Percentiles rank a stretch among this genome's conserved stretches.
These are phyloP conservation scores for Sequoiadendron giganteum DNA, from an alignment of 75 land plant species.

Conservation along the genomic window DNA sequence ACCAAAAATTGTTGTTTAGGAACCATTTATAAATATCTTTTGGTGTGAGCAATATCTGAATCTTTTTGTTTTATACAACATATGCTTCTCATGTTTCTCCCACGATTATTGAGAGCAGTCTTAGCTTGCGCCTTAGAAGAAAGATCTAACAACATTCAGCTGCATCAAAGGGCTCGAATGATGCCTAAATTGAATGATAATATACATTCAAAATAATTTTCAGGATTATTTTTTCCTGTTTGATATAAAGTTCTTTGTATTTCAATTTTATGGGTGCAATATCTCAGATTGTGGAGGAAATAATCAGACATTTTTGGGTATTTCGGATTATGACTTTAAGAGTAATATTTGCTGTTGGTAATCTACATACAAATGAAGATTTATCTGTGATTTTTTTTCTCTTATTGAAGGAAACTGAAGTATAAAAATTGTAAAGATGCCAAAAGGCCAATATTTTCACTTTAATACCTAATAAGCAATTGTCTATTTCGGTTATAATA, in stretches of 20 bases:
- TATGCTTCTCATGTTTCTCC: background rate
- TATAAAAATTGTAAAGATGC: background rate
- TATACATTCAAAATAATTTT: background rate
- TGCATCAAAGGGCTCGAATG: background rate
- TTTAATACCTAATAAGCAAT: background rate
- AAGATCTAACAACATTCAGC: background rate
- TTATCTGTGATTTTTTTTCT: background rate
- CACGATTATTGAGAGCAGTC: background rate
- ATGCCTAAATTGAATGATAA: background rate
- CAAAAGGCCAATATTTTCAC: background rate
- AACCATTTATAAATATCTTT: background rate
- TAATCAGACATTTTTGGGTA: background rate
- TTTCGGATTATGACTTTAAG: background rate
- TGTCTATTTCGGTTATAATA: background rate
- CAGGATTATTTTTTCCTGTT: background rate
- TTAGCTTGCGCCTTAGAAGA: background rate
- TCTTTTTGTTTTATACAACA: background rate
- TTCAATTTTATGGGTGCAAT: background rate
- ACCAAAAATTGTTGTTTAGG: background rate
- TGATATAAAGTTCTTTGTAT: background rate
- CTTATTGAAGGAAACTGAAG: background rate
- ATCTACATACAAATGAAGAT: no score
- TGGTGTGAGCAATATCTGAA: background rate
- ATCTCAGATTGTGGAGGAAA: background rate
- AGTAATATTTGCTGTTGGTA: background rate